These are phyloP conservation scores for Pecoramyces ruminantium DNA, from an alignment of 192 early-diverging fungal genomes.

Conservation along the genomic window DNA sequence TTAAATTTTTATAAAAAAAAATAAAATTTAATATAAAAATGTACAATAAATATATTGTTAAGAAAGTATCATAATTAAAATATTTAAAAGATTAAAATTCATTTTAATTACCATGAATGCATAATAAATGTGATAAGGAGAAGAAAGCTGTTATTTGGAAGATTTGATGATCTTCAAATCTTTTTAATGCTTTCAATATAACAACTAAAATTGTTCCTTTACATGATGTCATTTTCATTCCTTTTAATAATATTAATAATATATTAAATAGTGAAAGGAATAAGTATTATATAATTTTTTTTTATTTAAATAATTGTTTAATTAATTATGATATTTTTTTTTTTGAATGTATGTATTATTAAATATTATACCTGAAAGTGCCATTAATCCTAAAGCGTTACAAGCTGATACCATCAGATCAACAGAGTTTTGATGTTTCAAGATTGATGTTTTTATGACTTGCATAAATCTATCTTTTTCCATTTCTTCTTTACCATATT, in stretches of 20 bases:
- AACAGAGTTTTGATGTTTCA: background rate
- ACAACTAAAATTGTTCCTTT: background rate
- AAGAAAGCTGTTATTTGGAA: background rate
- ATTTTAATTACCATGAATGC: background rate
- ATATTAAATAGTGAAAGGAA: too few species aligned
- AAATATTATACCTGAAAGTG: background rate
- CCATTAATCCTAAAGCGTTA: background rate
- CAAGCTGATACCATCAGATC: background rate
- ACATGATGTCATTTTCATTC: background rate
- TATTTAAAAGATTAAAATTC: too few species aligned
- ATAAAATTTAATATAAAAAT: too few species aligned
- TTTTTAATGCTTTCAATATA: background rate
- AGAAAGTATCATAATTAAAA: too few species aligned
- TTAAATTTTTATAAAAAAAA: background rate
- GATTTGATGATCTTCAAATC: background rate
- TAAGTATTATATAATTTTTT: too few species aligned
- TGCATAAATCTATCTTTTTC: background rate
- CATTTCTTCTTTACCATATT: background rate
- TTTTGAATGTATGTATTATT: too few species aligned
- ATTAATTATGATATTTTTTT: too few species aligned
- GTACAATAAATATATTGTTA: too few species aligned
- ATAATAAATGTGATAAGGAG: background rate
- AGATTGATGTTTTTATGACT: background rate
- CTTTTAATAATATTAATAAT: too few species aligned
- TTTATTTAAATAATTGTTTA: too few species aligned